Evolutionary conservation across 345 rosid genomes (phyloP).

Genomic region (Geranium rotundifolium): DNA sequence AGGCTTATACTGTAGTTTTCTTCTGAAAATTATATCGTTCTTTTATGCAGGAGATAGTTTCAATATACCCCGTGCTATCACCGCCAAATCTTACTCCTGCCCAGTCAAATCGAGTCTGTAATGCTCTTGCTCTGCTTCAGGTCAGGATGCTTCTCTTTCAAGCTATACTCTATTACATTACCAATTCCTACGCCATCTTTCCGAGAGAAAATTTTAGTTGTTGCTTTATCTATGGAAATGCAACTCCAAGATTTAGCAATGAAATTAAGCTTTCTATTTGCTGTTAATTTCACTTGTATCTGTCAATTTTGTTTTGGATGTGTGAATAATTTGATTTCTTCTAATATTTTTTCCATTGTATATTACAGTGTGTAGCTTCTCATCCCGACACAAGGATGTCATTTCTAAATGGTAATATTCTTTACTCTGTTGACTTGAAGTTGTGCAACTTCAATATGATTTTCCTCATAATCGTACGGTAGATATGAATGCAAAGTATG

Average conservation of each 20-base stretch:
- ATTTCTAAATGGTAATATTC: constrained; percentile 66
- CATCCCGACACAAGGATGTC: constrained; percentile 91
- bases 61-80: constrained; percentile 91
- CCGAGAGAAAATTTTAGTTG: no score
- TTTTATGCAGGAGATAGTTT: constrained; percentile 76
- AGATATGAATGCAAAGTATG: neutral
- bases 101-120: constrained; percentile 94
- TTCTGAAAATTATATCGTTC: neutral
- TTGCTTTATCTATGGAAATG: no score
- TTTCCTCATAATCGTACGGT: neutral
- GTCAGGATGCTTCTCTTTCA: constrained; percentile 17
- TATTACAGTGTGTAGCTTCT: constrained; percentile 90
- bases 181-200: no score
- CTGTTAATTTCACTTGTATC: neutral
- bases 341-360: neutral
- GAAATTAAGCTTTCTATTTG: neutral
- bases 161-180: no score
- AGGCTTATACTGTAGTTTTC: neutral
- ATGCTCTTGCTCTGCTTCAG: constrained; percentile 99
- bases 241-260: no score
- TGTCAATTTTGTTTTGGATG: neutral
- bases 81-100: constrained; percentile 90
- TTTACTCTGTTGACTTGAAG: neutral
- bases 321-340: no score
- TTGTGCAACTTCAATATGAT: neutral